These are phyloP conservation scores for Lepidium sativum DNA, from an alignment of 345 rosid genomes.

Conservation along the genomic window DNA sequence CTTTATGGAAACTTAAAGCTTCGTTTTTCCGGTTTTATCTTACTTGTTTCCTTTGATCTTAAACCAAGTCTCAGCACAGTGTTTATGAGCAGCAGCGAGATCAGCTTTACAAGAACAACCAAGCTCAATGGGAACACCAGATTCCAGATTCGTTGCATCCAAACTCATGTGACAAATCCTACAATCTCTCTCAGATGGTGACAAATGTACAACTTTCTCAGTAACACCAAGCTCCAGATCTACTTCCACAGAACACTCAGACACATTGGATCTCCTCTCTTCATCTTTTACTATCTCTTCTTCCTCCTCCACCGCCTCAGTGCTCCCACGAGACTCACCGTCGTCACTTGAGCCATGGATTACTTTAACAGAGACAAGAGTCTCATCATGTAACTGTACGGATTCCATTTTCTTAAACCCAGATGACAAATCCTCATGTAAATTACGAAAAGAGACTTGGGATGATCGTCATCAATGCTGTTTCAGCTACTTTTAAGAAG, in stretches of 20 bases:
- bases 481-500: neutral
- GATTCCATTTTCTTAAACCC: slow-evolving; percentile 42
- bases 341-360: neutral
- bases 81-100: slow-evolving; percentile 81
- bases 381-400: slow-evolving; percentile 28
- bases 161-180: slow-evolving; percentile 82
- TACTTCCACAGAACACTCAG: slow-evolving; percentile 44
- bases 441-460: neutral
- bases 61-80: slow-evolving; percentile 93
- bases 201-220: slow-evolving; percentile 35
- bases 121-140: slow-evolving; percentile 56
- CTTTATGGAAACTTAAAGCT: neutral
- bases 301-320: slow-evolving; percentile 6
- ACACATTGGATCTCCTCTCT: slow-evolving; percentile 47
- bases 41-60: slow-evolving; percentile 82
- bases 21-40: slow-evolving; percentile 5
- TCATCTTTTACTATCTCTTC: slow-evolving; percentile 35
- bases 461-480: slow-evolving; percentile 36
- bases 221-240: slow-evolving; percentile 45
- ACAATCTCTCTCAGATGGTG: slow-evolving; percentile 50
- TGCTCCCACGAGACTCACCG: neutral
- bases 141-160: slow-evolving; percentile 51
- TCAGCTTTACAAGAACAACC: slow-evolving; percentile 90
- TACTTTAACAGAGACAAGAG: slow-evolving; percentile 14
- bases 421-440: slow-evolving; percentile 48